phyloP scores from a whole-genome alignment of 2,329 filamentous ascomycete species.

The Grosmannia penicillata region DNA sequence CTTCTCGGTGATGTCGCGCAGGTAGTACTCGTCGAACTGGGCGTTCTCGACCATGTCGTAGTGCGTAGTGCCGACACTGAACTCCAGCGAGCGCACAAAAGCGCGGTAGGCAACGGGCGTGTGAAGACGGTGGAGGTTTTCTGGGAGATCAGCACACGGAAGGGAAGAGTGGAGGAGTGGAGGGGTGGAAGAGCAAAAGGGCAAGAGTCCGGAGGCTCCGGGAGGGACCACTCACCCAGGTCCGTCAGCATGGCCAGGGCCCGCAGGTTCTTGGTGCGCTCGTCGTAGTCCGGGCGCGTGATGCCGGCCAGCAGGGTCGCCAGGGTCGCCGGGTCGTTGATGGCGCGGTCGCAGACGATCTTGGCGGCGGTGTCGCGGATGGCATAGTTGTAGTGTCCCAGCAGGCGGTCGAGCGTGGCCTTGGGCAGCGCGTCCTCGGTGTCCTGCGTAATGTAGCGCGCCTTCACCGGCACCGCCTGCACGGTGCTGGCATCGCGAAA shows the following conservation, averaged over 20 bases:
- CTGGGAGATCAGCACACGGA: conserved; percentile 12
- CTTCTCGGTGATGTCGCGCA: conserved; percentile 47
- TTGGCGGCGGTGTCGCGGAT: conserved; percentile 54
- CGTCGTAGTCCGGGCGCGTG: conserved; percentile 41
- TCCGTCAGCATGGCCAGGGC: conserved; percentile 41
- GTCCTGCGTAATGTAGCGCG: conserved; percentile 60
- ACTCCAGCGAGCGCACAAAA: conserved; percentile 44
- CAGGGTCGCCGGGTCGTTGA: conserved; percentile 41
- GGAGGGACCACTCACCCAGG: conserved; percentile 25
- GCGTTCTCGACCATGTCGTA: conserved; percentile 37
- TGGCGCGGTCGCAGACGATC: conserved; percentile 39
- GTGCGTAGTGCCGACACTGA: conserved; percentile 34
- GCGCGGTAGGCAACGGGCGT: conserved; percentile 36
- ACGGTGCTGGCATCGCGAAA: conserved; percentile 53
- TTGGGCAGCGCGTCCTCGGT: conserved; percentile 57
- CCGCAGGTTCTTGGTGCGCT: conserved; percentile 40
- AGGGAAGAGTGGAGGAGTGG: background rate
- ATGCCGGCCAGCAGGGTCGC: conserved; percentile 41
- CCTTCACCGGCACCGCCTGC: conserved; percentile 46
- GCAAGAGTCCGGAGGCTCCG: too few species aligned
- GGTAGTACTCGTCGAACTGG: conserved; percentile 46
- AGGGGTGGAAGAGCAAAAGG: conserved; percentile 7
- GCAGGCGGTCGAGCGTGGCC: conserved; percentile 50
- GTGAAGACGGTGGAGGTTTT: conserved; percentile 32
- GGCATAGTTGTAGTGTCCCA: conserved; percentile 56